Base-by-base conservation (phyloP, 768 basidiomycete species). In the Russula olivacea region DNA sequence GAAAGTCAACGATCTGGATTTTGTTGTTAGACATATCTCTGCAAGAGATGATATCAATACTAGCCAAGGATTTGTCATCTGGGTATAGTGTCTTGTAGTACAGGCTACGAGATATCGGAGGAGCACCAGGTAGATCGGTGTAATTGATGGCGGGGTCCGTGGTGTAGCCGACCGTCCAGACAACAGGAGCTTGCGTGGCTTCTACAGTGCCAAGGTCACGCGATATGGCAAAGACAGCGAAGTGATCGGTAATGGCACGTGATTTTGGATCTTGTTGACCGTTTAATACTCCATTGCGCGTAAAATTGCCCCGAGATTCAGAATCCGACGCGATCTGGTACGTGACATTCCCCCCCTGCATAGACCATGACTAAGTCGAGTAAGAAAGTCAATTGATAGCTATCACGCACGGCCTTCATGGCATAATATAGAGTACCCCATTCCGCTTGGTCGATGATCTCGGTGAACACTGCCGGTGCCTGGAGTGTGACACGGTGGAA, bases 81-180 rank as follows among this genome's bases (percentile, higher is more conserved):
- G 61, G 73, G n/a, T 55, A 82, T 77, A 62, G 77, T 69, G 47
- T 70, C 71, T 7, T 72, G 70, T 78, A 78, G 62, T 76, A 83
- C 28, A 77, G 63, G 63, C 77, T 78, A 36, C 82, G 75, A 2
- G 68, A 60, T 63, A 81, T 80, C n/a, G 34, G 34, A 34, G 71
- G 73, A 3, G 67, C 75, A 36, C 76, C 76, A 38, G 76, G 72
- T 1, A 76, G 73, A 23, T 79, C 68, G 34, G 64, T 68, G 32
- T 70, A 74, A 32, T 58, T 45, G 56, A 72, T 61, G 0, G 69
- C 66, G 1, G 73, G 72, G 43, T 74, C 68, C 6, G 70, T 65
- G 2, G 70, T 63, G 50, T 67, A 69, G 19, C 74, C 73, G 8
- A 74, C 58, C 1, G 71, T 55, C 71, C 72, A 74, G 1, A 72